Evolutionary conservation across 2,329 filamentous ascomycete genomes (phyloP).

Genomic region (Phyllosticta paracitricarpa): DNA sequence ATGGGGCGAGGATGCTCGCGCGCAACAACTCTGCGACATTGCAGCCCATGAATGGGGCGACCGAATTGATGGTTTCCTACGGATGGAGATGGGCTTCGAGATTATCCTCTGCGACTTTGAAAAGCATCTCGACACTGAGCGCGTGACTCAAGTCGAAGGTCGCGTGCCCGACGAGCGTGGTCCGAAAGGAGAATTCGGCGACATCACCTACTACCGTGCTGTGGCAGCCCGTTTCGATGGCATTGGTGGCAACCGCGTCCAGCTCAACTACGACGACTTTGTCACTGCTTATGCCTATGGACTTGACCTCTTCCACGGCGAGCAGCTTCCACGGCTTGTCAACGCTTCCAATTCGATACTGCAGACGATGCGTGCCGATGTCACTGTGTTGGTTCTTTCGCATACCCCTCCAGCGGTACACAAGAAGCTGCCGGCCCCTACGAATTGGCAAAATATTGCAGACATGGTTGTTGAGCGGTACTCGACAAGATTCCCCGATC

Average conservation of each 20-base stretch:
- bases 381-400: conserved; percentile 33
- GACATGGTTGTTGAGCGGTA: conserved; percentile 59
- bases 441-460: conserved; percentile 57
- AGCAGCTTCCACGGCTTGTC: conserved; percentile 30
- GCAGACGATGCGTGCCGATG: conserved; percentile 30
- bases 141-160: conserved; percentile 18
- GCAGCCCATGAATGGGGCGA: conserved; percentile 39
- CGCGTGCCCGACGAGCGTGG: conserved; percentile 12
- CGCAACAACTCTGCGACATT: conserved; percentile 46
- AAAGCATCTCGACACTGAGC: conserved; percentile 27
- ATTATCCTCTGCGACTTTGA: conserved; percentile 58
- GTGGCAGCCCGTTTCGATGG: conserved; percentile 34
- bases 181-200: conserved; percentile 8
- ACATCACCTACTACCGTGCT: conserved; percentile 28
- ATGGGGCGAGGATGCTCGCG: conserved; percentile 29
- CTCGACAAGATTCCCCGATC: conserved; percentile 41
- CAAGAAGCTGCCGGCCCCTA: conserved; percentile 4
- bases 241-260: conserved; percentile 34
- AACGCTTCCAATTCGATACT: conserved; percentile 26
- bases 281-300: conserved; percentile 37
- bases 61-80: conserved; percentile 52
- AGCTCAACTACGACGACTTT: conserved; percentile 39
- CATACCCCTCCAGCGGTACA: conserved; percentile 8
- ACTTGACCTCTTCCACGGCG: conserved; percentile 31
- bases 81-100: conserved; percentile 63